These are phyloP conservation scores for Cladosporium cucumerinum DNA, from an alignment of 2,329 filamentous ascomycete genomes.

Conservation along the genomic window DNA sequence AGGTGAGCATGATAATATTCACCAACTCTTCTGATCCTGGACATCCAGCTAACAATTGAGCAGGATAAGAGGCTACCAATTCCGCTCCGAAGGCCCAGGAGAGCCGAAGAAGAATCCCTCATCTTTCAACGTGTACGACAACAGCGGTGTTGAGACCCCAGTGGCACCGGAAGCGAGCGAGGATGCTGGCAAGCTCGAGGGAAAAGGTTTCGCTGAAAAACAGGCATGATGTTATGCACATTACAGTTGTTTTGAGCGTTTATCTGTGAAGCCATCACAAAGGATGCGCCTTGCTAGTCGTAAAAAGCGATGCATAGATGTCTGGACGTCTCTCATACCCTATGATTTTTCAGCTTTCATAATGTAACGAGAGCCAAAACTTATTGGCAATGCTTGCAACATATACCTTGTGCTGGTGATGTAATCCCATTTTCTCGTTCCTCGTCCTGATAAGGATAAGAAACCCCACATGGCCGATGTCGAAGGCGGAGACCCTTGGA, in stretches of 20 bases:
- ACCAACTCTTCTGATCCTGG: background rate
- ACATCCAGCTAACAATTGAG: background rate
- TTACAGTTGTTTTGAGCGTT: background rate
- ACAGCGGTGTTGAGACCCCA: conserved; percentile 47
- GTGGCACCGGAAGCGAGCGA: conserved; percentile 48
- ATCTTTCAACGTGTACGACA: conserved; percentile 61
- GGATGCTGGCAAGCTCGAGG: conserved; percentile 51
- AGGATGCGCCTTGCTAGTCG: background rate
- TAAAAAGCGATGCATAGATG: background rate
- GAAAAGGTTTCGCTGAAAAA: conserved; percentile 35
- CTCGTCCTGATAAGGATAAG: background rate
- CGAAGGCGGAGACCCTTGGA: background rate
- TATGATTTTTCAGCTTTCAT: background rate
- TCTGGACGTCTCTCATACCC: background rate
- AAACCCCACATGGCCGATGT: background rate
- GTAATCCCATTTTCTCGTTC: background rate
- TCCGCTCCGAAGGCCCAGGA: conserved; percentile 64
- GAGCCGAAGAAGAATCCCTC: conserved; percentile 64
- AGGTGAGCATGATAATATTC: conserved; percentile 43
- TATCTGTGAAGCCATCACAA: background rate
- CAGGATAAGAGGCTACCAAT: conserved; percentile 75
- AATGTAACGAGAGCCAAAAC: background rate
- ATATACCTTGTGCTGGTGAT: background rate
- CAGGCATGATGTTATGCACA: background rate
- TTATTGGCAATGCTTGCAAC: background rate